Conservation (phyloP, 768 basidiomycete species). For the Exsudoporus frostii region DNA sequence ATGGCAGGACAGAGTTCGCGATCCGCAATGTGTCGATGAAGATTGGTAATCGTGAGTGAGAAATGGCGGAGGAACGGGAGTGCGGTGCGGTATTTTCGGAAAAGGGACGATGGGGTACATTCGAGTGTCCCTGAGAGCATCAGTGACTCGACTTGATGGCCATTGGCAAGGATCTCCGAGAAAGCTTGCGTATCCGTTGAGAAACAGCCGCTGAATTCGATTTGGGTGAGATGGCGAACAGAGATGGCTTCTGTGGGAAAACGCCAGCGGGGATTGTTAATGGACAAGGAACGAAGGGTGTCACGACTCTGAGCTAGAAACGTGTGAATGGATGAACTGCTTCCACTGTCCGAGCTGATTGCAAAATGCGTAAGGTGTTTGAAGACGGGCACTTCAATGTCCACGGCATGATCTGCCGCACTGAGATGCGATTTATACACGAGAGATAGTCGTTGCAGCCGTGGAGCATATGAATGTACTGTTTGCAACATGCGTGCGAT, state of each 20-base stretch:
- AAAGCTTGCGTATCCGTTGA: constrained; percentile 49
- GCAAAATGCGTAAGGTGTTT: constrained; percentile 58
- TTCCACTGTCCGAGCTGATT: constrained; percentile 46
- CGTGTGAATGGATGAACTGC: constrained; percentile 37
- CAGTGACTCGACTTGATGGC: constrained; percentile 62
- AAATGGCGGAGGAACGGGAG: constrained; percentile 69
- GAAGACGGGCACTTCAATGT: constrained; percentile 48
- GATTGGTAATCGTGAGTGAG: constrained; percentile 45
- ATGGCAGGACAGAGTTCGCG: constrained; percentile 68
- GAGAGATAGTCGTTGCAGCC: constrained; percentile 55
- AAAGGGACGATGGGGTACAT: constrained; percentile 47
- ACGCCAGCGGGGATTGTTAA: constrained; percentile 54
- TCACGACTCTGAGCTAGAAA: constrained; percentile 52
- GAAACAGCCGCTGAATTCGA: constrained; percentile 60
- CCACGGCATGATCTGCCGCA: constrained; percentile 39
- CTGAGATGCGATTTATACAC: constrained; percentile 35
- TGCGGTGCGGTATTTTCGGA: constrained; percentile 39
- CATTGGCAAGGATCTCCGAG: constrained; percentile 56
- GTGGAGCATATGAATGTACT: constrained; percentile 49
- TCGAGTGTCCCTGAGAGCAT: constrained; percentile 54
- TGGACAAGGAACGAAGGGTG: constrained; percentile 50
- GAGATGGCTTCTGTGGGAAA: constrained; percentile 54
- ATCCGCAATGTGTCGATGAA: constrained; percentile 46
- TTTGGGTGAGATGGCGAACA: constrained; percentile 60
- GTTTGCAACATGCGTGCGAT: constrained; percentile 51